phyloP scores from a whole-genome alignment of 2,329 filamentous ascomycete genomes.

The Alternaria sp. region DNA sequence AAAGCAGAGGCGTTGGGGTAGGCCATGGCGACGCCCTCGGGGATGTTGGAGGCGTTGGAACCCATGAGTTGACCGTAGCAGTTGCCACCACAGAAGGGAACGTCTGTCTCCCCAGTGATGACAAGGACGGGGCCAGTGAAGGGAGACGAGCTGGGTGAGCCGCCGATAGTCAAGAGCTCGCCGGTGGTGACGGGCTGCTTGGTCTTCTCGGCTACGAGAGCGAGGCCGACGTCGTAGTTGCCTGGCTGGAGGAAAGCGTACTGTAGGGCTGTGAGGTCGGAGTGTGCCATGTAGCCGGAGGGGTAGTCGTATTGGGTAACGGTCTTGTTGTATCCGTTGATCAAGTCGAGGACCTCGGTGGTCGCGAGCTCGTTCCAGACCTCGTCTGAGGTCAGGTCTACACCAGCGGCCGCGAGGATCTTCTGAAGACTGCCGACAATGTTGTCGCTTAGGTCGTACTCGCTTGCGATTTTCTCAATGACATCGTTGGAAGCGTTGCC shows the following conservation, averaged over 20 bases:
- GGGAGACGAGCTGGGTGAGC: slow-evolving; percentile 38
- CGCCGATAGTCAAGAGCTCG: slow-evolving; percentile 64
- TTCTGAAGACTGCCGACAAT: slow-evolving; percentile 25
- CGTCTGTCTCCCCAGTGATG: slow-evolving; percentile 59
- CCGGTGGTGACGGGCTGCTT: slow-evolving; percentile 65
- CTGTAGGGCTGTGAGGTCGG: slow-evolving; percentile 57
- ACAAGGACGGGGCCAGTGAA: slow-evolving; percentile 65
- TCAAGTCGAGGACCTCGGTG: slow-evolving; percentile 38
- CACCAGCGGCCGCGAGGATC: slow-evolving; percentile 20
- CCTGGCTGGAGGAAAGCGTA: slow-evolving; percentile 57
- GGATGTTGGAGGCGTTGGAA: slow-evolving; percentile 51
- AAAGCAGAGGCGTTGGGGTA: slow-evolving; percentile 59
- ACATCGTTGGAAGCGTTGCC: slow-evolving; percentile 33
- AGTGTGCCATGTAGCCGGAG: slow-evolving; percentile 61
- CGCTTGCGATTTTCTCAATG: slow-evolving; percentile 9
- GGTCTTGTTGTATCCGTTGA: slow-evolving; percentile 40
- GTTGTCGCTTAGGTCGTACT: slow-evolving; percentile 17
- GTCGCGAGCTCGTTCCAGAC: slow-evolving; percentile 37
- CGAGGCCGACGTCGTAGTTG: slow-evolving; percentile 62
- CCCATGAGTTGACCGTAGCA: slow-evolving; percentile 54
- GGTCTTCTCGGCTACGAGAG: slow-evolving; percentile 53
- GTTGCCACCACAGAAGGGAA: slow-evolving; percentile 69
- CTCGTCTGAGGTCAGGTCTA: slow-evolving; percentile 22
- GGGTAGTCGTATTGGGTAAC: slow-evolving; percentile 37
- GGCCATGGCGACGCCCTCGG: slow-evolving; percentile 49